phyloP scores from a whole-genome alignment of 2,329 filamentous ascomycete species.

The Myotisia sp. region DNA sequence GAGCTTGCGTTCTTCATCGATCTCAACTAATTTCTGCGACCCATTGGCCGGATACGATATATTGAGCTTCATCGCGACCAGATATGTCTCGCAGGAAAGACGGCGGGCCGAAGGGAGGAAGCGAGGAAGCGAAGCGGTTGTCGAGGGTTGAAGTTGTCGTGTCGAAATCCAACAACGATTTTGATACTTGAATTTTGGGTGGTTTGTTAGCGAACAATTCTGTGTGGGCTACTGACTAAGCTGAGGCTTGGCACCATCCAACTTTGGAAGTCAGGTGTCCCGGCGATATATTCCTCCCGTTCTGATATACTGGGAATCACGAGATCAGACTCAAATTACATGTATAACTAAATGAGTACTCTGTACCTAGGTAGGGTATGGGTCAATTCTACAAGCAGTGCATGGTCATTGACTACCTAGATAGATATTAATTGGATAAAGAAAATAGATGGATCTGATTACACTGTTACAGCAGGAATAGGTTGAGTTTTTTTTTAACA shows the following conservation, averaged over 20 bases:
- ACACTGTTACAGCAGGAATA: too few species aligned
- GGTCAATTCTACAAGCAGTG: not conserved
- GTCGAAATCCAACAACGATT: constrained; percentile 13
- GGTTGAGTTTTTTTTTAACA: too few species aligned
- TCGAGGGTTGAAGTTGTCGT: constrained; percentile 17
- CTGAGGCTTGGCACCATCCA: constrained; percentile 2
- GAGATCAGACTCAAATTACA: not conserved
- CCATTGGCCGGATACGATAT: constrained; percentile 94
- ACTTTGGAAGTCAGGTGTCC: too few species aligned
- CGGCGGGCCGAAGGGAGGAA: constrained; percentile 33
- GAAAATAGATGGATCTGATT: too few species aligned
- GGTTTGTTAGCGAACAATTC: constrained; percentile 29
- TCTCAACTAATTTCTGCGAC: constrained; percentile 97
- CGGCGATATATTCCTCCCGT: too few species aligned
- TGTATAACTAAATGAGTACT: constrained; percentile 11
- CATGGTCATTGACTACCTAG: not conserved
- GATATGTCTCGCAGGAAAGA: constrained; percentile 33
- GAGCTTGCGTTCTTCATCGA: constrained; percentile 99
- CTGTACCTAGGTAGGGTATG: constrained; percentile 5
- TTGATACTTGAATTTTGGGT: constrained; percentile 22
- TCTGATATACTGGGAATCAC: too few species aligned
- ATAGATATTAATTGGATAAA: not conserved
- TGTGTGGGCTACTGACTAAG: constrained; percentile 26
- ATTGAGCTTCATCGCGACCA: constrained; percentile 61
- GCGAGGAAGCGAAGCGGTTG: constrained; percentile 22